Evolutionary conservation across 2,329 filamentous ascomycete genomes (phyloP).

Genomic region (Xylariaceae sp.): DNA sequence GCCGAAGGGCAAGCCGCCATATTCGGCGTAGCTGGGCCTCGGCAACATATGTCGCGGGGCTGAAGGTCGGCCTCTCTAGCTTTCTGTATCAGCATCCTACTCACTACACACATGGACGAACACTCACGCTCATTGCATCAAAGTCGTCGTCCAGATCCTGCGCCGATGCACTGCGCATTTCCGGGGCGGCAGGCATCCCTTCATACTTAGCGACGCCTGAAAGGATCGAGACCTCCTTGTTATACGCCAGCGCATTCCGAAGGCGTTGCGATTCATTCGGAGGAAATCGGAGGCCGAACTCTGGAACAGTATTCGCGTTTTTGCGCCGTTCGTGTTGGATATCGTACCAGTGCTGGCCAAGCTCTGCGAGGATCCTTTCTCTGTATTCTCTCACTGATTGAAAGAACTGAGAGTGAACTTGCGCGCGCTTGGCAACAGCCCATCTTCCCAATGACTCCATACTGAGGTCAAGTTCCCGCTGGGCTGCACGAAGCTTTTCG

Average conservation of each 20-base stretch:
- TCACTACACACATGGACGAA: too few relatives aligned
- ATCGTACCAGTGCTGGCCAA: slow-evolving; percentile 87
- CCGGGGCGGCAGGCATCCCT: slow-evolving; percentile 91
- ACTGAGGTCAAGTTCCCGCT: slow-evolving; percentile 66
- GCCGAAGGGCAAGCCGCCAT: slow-evolving; percentile 39
- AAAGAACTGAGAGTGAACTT: slow-evolving; percentile 85
- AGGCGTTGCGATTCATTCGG: slow-evolving; percentile 70
- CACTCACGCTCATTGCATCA: slow-evolving; percentile 76
- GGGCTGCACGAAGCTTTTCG: slow-evolving; percentile 70
- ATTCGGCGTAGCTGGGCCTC: slow-evolving; percentile 36
- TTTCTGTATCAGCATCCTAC: slow-evolving; percentile 8
- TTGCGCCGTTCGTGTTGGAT: slow-evolving; percentile 83
- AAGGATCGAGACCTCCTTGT: slow-evolving; percentile 86
- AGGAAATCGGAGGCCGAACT: slow-evolving; percentile 76
- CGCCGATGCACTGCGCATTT: slow-evolving; percentile 63
- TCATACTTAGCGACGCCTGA: slow-evolving; percentile 90
- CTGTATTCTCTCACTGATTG: slow-evolving; percentile 78
- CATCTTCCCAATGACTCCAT: slow-evolving; percentile 64
- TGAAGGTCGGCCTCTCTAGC: slow-evolving; percentile 25
- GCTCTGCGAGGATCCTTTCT: slow-evolving; percentile 68
- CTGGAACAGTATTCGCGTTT: slow-evolving; percentile 67
- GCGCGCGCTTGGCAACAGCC: slow-evolving; percentile 73
- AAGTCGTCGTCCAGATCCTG: slow-evolving; percentile 80
- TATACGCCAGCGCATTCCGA: slow-evolving; percentile 82
- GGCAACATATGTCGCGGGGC: slow-evolving; percentile 29